Percentiles rank a stretch among this genome's conserved stretches.
These are phyloP conservation scores for Saccharomycopsis amapae DNA, from an alignment of 805 yeast species.

Conservation along the genomic window DNA sequence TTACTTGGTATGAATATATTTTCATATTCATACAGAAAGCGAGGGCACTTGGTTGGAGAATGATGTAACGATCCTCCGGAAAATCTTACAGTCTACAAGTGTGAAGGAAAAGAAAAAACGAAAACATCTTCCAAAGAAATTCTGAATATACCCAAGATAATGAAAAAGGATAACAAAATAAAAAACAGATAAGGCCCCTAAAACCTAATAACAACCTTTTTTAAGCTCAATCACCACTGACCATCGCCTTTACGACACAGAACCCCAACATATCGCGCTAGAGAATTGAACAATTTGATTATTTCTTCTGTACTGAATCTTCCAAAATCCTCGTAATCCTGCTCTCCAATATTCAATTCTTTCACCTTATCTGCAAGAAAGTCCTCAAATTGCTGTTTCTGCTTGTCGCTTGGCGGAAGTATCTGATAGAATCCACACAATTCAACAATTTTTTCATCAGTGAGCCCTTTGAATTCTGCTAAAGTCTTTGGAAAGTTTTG, in stretches of 20 bases:
- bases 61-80: no score
- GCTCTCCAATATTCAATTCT: conserved; percentile 30
- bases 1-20: no score
- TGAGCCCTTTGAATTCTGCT: conserved; percentile 42
- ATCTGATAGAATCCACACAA: conserved; percentile 72
- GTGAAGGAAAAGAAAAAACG: no score
- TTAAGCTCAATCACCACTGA: conserved; percentile 9
- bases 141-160: no score
- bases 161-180: neutral
- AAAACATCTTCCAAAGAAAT: no score
- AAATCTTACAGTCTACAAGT: no score
- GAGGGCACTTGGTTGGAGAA: no score
- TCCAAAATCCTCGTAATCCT: conserved; percentile 25
- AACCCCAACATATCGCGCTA: conserved; percentile 66
- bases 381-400: conserved; percentile 44
- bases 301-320: conserved; percentile 40
- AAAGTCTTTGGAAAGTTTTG: conserved; percentile 53
- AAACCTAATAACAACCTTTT: neutral
- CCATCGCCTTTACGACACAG: conserved; percentile 36
- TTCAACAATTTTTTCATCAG: conserved; percentile 40
- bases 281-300: conserved; percentile 49
- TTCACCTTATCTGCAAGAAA: conserved; percentile 45
- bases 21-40: no score
- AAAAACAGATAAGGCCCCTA: neutral
- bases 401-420: conserved; percentile 54